These are phyloP conservation scores for Geotrichum ghanense DNA, from an alignment of 805 yeast genomes.

Conservation along the genomic window DNA sequence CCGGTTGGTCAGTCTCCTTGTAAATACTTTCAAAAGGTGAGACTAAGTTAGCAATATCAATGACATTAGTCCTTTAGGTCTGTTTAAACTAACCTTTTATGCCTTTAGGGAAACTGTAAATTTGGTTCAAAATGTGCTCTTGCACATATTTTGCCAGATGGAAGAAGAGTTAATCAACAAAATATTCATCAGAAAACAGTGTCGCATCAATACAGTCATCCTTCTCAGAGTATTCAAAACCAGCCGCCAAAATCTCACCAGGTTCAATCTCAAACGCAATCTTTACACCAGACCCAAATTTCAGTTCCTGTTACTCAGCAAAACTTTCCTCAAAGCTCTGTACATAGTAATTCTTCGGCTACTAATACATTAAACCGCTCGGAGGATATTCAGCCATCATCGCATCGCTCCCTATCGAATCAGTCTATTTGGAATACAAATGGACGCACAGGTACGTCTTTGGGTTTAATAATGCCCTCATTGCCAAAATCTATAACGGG, in stretches of 20 bases:
- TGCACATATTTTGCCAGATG: constrained; percentile 84
- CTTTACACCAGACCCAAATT: constrained; percentile 3
- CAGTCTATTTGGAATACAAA: constrained; percentile 4
- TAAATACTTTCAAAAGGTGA: constrained; percentile 73
- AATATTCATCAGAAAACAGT: constrained; percentile 3
- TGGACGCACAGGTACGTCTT: constrained; percentile 3
- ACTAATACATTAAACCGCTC: no score
- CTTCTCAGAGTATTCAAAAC: no score
- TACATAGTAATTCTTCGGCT: no score
- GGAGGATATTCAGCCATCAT: no score
- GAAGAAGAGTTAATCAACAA: constrained; percentile 53
- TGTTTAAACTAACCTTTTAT: constrained; percentile 6
- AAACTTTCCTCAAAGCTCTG: constrained; percentile 2
- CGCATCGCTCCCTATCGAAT: constrained; percentile 13
- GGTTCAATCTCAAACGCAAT: constrained; percentile 4
- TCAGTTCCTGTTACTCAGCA: constrained; percentile 4
- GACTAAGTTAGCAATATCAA: background rate
- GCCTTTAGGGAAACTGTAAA: constrained; percentile 68
- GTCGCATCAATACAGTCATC: constrained; percentile 6
- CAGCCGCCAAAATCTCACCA: no score
- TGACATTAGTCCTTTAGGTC: no score
- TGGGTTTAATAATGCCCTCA: constrained; percentile 1
- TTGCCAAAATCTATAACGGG: background rate
- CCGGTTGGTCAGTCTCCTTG: constrained; percentile 50
- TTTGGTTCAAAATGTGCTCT: constrained; percentile 91